Evolutionary conservation across 108 stramenopile species (phyloP), one percentile per base, ranked within the genome.

Genomic region (Nitzschia sp.): DNA sequence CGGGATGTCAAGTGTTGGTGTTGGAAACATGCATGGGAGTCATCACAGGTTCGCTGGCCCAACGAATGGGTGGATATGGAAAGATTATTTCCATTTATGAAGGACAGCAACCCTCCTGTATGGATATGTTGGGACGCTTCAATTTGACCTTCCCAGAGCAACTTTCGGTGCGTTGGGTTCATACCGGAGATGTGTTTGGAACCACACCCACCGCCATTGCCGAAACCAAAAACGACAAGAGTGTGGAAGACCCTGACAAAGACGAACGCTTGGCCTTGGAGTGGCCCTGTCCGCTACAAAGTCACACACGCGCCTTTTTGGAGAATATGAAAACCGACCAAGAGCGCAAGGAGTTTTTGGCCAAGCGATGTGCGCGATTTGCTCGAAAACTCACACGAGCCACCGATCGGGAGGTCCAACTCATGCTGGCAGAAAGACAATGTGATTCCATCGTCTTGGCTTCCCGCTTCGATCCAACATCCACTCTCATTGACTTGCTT

Each of bases 21-120:
- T 75, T 82, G 37, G 95, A 96, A 57, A 78, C 61, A 8, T 80
- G 79, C 12, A 76, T 81, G 41, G 92, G 95, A 1, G 61, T 96
- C 0, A 43, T 94, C 10, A 85, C 90, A 0, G 91, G 90, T 20
- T 74, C 81, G 24, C 61, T 87, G 17, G 85, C 87, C 7, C 77
- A 86, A 51, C 74, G 92, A 56, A 85, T 96, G 88, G 95, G 85
- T 19, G 95, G 95, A 9, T 91, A 90, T 65, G 95, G 95, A 8
- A 80, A 74, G 21, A 67, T 96, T 14, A 29, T 88, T 2, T 72
- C 77, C 41, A 60, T 93, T 43, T 91, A 86, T 75, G 71, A 25
- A 40, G 89, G 86, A 19, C 84, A 87, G 26, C 90, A 91, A 69
- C 89, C 89, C 15, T 53, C 88, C 0, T 92, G 73, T 66, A 64